These are phyloP conservation scores for Friedmanniomyces simplex DNA, from an alignment of 495 filamentous ascomycete genomes.

Conservation along the genomic window DNA sequence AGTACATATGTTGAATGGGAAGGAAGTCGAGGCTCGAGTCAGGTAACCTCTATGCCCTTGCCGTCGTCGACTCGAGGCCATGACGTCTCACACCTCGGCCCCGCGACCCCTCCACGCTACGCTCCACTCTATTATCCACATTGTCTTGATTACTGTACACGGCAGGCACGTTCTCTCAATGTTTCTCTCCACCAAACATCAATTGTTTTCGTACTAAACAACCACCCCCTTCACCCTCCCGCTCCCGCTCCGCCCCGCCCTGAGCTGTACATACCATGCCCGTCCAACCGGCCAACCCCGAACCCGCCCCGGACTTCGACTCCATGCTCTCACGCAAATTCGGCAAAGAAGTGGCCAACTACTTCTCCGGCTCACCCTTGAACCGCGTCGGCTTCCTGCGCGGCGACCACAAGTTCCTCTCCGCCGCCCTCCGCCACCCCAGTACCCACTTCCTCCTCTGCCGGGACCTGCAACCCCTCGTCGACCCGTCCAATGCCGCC, in stretches of 20 bases:
- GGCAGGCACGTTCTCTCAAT: no score
- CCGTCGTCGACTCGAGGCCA: neutral
- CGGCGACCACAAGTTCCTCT: constrained; percentile 66
- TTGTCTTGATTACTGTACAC: neutral
- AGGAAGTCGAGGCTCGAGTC: neutral
- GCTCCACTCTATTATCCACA: no score
- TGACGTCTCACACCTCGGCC: neutral
- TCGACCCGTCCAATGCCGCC: constrained; percentile 25
- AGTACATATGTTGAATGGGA: no score
- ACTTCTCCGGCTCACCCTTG: constrained; percentile 74
- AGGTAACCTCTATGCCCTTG: neutral
- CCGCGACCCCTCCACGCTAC: neutral
- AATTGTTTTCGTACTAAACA: neutral
- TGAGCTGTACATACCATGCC: neutral
- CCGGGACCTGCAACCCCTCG: constrained; percentile 67
- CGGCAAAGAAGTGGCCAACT: constrained; percentile 84
- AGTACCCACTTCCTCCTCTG: constrained; percentile 64
- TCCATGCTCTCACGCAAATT: constrained; percentile 81
- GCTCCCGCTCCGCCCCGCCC: no score
- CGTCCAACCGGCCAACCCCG: constrained; percentile 35
- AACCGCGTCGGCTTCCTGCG: constrained; percentile 83
- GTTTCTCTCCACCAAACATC: no score
- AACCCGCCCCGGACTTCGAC: constrained; percentile 54
- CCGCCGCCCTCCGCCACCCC: constrained; percentile 60
- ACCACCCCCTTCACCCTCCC: no score